These are phyloP conservation scores for Entoloma clypeatum DNA, from an alignment of 1,284 basidiomycete species.

Conservation along the genomic window DNA sequence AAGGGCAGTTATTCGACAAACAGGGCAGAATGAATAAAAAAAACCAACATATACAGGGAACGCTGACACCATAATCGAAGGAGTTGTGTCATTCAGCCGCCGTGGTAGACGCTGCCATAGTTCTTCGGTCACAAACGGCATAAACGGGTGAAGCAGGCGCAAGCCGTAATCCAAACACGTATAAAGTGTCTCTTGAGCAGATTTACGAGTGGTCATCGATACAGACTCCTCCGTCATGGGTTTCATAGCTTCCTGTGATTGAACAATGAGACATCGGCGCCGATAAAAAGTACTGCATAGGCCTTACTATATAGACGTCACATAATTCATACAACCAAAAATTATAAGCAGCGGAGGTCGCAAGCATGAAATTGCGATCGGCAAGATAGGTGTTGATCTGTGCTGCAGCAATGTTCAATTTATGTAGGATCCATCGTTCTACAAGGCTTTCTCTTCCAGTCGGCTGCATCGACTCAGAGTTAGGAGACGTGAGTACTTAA, in stretches of 20 bases:
- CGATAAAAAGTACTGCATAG: neutral
- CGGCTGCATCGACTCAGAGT: slow-evolving; percentile 46
- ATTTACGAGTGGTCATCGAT: slow-evolving; percentile 58
- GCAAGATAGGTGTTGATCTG: slow-evolving; percentile 77
- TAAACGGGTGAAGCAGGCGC: slow-evolving; percentile 92
- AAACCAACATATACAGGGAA: slow-evolving; percentile 77
- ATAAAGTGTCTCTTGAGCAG: slow-evolving; percentile 95
- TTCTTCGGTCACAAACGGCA: slow-evolving; percentile 99
- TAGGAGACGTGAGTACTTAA: slow-evolving; percentile 1
- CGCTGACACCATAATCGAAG: slow-evolving; percentile 85
- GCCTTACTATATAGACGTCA: slow-evolving; percentile 92
- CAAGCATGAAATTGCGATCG: slow-evolving; percentile 90
- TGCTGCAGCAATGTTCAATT: slow-evolving; percentile 79
- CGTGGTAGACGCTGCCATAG: slow-evolving; percentile 95
- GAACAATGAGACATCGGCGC: slow-evolving; percentile 2
- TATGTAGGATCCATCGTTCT: slow-evolving; percentile 95
- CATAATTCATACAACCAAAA: slow-evolving; percentile 99
- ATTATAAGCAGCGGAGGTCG: slow-evolving; percentile 83
- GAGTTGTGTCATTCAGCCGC: slow-evolving; percentile 75
- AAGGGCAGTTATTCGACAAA: neutral
- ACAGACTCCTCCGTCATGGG: slow-evolving; percentile 86
- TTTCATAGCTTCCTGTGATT: slow-evolving; percentile 88
- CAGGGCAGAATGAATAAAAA: neutral
- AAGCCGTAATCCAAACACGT: slow-evolving; percentile 92
- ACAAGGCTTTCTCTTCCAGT: slow-evolving; percentile 89